Percentiles rank a stretch among this genome's conserved stretches.
Evolutionary conservation across 2,329 filamentous ascomycete species (phyloP).

Genomic region (Calonectria pteridis): DNA sequence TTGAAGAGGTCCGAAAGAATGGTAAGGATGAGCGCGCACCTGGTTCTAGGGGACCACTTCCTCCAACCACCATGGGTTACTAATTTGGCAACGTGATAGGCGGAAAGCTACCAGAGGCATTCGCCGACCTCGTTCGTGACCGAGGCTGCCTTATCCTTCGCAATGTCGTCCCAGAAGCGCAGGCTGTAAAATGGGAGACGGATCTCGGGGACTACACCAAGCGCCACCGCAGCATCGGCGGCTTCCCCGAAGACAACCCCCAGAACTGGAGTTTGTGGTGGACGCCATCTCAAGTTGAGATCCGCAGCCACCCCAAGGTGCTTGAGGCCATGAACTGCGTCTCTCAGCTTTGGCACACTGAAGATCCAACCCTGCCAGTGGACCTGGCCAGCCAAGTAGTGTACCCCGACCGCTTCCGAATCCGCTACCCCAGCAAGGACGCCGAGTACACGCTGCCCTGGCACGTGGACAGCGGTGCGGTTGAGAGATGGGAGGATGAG

Average conservation of each 20-base stretch:
- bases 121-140: not conserved
- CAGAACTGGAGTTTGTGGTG: constrained; percentile 16
- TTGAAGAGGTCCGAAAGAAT: not conserved
- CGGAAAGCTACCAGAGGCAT: not conserved
- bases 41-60: too few species aligned
- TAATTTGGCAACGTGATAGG: not conserved
- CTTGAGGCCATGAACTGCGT: constrained; percentile 20
- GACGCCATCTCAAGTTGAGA: constrained; percentile 10
- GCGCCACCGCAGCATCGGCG: constrained; percentile 31
- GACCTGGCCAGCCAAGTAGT: constrained; percentile 18
- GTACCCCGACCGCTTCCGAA: constrained; percentile 71
- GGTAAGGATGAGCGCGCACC: not conserved
- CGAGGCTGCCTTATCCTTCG: not conserved
- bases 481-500: constrained; percentile 76
- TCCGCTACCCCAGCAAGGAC: constrained; percentile 54
- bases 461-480: constrained; percentile 76
- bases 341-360: constrained; percentile 8
- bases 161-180: not conserved
- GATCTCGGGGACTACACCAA: constrained; percentile 35
- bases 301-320: constrained; percentile 13
- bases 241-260: constrained; percentile 9
- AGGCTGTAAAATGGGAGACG: not conserved
- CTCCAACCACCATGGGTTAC: not conserved
- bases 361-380: not conserved
- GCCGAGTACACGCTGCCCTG: constrained; percentile 67